Conservation (phyloP, 441 rosid genomes). For the California macrophylla region DNA sequence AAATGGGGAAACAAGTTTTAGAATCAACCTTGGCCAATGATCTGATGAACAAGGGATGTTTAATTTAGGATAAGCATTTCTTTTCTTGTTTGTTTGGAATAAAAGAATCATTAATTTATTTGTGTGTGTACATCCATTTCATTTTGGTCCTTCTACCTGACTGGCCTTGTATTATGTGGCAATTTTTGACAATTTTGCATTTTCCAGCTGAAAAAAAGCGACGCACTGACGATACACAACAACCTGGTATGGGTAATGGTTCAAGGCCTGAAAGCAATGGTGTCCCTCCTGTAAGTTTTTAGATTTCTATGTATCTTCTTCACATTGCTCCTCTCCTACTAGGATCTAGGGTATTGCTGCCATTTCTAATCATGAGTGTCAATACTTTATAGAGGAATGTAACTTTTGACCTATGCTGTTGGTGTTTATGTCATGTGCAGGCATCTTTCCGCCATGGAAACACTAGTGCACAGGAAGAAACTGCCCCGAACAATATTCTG, state of each 20-base stretch:
- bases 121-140: background rate
- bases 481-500: slow-evolving; percentile 70
- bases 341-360: background rate
- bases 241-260: slow-evolving; percentile 49
- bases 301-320: background rate
- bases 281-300: slow-evolving; percentile 45
- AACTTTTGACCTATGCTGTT: background rate
- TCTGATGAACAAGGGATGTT: background rate
- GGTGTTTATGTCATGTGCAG: slow-evolving; percentile 23
- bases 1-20: background rate
- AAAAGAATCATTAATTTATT: background rate
- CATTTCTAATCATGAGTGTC: background rate
- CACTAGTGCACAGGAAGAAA: slow-evolving; percentile 40
- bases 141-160: slow-evolving; percentile 1
- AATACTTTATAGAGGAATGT: no score
- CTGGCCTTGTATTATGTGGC: background rate
- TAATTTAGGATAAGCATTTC: background rate
- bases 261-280: slow-evolving; percentile 40
- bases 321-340: slow-evolving; percentile 3
- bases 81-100: background rate
- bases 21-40: background rate
- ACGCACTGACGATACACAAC: slow-evolving; percentile 56
- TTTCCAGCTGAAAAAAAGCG: slow-evolving; percentile 69
- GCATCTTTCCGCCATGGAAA: slow-evolving; percentile 41
- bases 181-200: slow-evolving; percentile 11